Conservation (phyloP, 2,329 filamentous ascomycete genomes). For the Pseudocercospora cruenta region DNA sequence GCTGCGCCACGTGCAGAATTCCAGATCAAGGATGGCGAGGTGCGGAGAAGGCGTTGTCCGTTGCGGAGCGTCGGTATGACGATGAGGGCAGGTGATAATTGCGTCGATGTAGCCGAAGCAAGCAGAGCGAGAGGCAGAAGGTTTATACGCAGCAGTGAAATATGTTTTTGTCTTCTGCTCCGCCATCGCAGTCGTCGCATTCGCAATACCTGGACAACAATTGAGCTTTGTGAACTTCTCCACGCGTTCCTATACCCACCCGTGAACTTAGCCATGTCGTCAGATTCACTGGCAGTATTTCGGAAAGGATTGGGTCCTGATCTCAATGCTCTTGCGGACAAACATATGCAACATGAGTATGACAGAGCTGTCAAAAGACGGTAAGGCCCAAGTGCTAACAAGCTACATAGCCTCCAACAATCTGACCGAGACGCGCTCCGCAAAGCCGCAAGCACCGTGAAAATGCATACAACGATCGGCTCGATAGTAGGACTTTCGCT, state of each 20-base stretch:
- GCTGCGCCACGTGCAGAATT: constrained; percentile 7
- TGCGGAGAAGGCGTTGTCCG: constrained; percentile 7
- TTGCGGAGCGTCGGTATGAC: constrained; percentile 3
- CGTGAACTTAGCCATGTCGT: constrained; percentile 38
- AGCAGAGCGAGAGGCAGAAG: background rate
- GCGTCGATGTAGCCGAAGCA: background rate
- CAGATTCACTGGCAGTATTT: constrained; percentile 53
- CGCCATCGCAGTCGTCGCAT: constrained; percentile 3
- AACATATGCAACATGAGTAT: constrained; percentile 62
- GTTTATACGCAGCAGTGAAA: background rate
- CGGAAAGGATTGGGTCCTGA: constrained; percentile 54
- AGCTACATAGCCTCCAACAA: constrained; percentile 49
- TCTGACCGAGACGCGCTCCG: constrained; percentile 63
- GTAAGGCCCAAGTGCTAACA: background rate
- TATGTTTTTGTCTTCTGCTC: background rate
- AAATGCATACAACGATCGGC: constrained; percentile 60
- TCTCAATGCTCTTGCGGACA: constrained; percentile 58
- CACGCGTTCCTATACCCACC: background rate
- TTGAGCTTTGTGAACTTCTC: background rate
- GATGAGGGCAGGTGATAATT: constrained; percentile 2
- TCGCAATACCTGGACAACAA: background rate
- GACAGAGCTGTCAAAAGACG: constrained; percentile 3
- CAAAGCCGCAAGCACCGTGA: constrained; percentile 59
- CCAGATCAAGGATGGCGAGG: background rate
- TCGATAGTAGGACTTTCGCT: constrained; percentile 64